Evolutionary conservation across 495 filamentous ascomycete species (phyloP), one percentile per base, ranked within the genome.

Genomic region (Trichoderma erinaceum): DNA sequence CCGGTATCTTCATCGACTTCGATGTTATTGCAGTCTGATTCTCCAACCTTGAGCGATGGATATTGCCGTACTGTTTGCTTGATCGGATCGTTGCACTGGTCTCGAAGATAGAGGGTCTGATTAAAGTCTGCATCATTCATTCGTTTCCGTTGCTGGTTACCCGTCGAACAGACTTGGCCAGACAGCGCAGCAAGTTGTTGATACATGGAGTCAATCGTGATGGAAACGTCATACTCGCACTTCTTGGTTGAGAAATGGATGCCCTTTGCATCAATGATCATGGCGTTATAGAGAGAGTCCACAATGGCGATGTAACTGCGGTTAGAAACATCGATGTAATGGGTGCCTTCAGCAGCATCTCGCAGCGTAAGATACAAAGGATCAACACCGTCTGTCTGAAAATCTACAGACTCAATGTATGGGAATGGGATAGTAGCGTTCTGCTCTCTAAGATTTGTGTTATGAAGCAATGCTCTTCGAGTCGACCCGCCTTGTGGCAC

Each of bases 161-260:
- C 56, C 12, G 56, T 61, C 23, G 56, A 61, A 32, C 56, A 61
- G 25, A 61, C 25, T 18, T 61, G 56, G 2, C 56, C 56, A 32
- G 56, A 61, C 10, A 61, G 56, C 56, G 56, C 27, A 61, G 56
- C 56, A 29, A 61, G 56, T 18, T 61, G 56, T 25, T 61, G 23
- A 21, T 61, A 61, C 56, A 61, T 61, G 23, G 56, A 61, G 56
- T 61, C 56, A 18, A 61, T 61, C 5, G 56, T 61, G 27, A 61
- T 61, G 56, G 56, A 61, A 3, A 61, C 56, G 16, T 61, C 56
- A 16, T 61, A 61, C 27, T 61, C 23, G 25, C 56, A 61, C 25
- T 29, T 29, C 56, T 61, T 61, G 2, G 56, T 61, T 13, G 56
- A 61, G 56, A 61, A 61, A 25, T 61, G 56, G 2, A 61, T 61